These are phyloP conservation scores for Rhododendron vialii DNA, from an alignment of 148 eudicot genomes.

Conservation along the genomic window DNA sequence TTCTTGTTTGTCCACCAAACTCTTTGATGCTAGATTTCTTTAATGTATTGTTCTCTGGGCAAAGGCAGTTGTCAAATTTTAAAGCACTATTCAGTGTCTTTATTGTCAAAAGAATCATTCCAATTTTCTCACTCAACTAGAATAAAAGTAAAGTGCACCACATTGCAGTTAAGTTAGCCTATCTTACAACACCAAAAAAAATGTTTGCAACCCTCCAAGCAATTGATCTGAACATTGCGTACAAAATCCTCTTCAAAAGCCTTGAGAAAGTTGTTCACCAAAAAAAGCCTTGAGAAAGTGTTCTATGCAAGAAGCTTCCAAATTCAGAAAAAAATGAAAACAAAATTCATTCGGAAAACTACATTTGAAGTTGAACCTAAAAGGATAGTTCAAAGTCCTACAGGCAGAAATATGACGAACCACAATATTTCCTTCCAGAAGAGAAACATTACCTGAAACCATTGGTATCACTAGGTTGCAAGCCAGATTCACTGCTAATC, in stretches of 20 bases:
- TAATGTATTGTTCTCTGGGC: background rate
- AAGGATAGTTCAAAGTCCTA: background rate
- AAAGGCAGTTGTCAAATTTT: background rate
- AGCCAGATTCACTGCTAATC: constrained; percentile 49
- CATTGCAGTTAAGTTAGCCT: background rate
- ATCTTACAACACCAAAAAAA: background rate
- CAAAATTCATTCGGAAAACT: constrained; percentile 1
- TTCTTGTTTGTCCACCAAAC: background rate
- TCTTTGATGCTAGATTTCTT: background rate
- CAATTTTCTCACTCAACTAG: constrained; percentile 3
- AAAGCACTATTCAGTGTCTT: background rate
- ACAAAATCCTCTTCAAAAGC: background rate
- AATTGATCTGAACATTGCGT: background rate
- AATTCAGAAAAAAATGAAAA: background rate
- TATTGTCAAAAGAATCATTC: background rate
- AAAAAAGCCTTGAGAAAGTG: background rate
- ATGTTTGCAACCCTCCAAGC: background rate
- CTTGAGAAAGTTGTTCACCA: background rate
- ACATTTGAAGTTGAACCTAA: background rate
- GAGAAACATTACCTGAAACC: constrained; percentile 49
- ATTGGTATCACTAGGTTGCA: constrained; percentile 51
- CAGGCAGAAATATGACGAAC: background rate
- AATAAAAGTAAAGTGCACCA: background rate
- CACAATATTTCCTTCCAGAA: background rate
- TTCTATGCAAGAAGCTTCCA: background rate